phyloP scores from a whole-genome alignment of 2,329 filamentous ascomycete species.

The Fusarium redolens region DNA sequence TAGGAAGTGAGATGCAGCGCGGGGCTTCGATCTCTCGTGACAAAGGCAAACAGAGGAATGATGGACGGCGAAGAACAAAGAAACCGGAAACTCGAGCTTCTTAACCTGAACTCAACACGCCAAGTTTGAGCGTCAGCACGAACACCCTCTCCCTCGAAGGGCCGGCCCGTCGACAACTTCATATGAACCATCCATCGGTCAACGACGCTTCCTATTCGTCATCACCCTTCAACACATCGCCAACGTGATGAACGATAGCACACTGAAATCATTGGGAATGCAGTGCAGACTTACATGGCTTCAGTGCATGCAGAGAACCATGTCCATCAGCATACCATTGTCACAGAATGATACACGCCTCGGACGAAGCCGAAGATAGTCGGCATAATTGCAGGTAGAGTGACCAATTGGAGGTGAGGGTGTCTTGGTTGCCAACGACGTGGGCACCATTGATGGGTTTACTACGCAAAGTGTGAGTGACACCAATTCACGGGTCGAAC shows the following conservation, averaged over 20 bases:
- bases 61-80: neutral
- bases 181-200: neutral
- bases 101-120: conserved; percentile 11
- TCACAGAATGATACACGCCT: conserved; percentile 8
- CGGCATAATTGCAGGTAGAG: neutral
- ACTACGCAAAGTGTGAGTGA: neutral
- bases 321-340: neutral
- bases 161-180: conserved; percentile 13
- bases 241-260: conserved; percentile 20
- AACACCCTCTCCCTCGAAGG: neutral
- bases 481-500: conserved; percentile 2
- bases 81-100: conserved; percentile 15
- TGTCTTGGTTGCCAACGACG: conserved; percentile 13
- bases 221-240: conserved; percentile 2
- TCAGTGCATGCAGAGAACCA: conserved; percentile 16
- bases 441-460: conserved; percentile 8
- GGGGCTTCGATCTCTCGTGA: neutral
- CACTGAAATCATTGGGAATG: conserved; percentile 26
- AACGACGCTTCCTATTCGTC: conserved; percentile 5
- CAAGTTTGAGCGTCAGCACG: conserved; percentile 24
- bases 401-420: conserved; percentile 11
- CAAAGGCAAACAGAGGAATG: neutral
- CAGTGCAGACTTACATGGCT: conserved; percentile 25
- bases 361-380: conserved; percentile 25
- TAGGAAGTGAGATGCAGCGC: too few relatives aligned